Conservation (phyloP, 2,329 filamentous ascomycete species). For the Coniochaeta sp. region DNA sequence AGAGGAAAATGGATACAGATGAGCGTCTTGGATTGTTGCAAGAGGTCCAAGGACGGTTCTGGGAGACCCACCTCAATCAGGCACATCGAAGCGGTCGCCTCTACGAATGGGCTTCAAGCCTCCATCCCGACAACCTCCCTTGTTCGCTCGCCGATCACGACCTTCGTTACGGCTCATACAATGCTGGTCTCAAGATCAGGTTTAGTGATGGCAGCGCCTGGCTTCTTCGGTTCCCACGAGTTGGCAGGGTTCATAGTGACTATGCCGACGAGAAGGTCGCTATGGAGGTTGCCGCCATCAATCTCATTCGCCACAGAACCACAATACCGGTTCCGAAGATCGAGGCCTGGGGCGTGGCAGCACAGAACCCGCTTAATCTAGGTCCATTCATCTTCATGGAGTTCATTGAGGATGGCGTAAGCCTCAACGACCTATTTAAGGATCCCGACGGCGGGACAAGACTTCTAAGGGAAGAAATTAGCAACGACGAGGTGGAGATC, state of each 20-base stretch:
- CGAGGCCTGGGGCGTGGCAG: background rate
- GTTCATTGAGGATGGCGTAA: background rate
- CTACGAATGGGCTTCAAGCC: background rate
- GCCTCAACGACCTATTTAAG: background rate
- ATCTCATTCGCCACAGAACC: conserved; percentile 3
- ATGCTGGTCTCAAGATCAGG: background rate
- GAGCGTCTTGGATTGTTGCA: no score
- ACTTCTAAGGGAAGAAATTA: background rate
- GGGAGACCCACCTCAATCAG: no score
- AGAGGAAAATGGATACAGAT: no score
- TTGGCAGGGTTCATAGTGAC: background rate
- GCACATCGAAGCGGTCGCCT: no score
- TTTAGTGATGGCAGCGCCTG: background rate
- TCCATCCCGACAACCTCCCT: background rate
- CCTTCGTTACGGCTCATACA: background rate
- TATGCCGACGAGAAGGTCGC: conserved; percentile 2
- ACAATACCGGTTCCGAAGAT: conserved; percentile 6
- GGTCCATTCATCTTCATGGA: background rate
- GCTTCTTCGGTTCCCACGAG: background rate
- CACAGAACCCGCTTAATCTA: background rate
- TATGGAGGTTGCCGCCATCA: conserved; percentile 6
- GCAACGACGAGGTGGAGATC: background rate
- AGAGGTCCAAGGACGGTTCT: no score
- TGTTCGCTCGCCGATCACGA: background rate
- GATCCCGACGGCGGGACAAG: background rate